A percentile compares a stretch with the other conserved stretches of the same genome.
Evolutionary conservation across 805 yeast species (phyloP).

Genomic region (Saturnispora mendoncae): DNA sequence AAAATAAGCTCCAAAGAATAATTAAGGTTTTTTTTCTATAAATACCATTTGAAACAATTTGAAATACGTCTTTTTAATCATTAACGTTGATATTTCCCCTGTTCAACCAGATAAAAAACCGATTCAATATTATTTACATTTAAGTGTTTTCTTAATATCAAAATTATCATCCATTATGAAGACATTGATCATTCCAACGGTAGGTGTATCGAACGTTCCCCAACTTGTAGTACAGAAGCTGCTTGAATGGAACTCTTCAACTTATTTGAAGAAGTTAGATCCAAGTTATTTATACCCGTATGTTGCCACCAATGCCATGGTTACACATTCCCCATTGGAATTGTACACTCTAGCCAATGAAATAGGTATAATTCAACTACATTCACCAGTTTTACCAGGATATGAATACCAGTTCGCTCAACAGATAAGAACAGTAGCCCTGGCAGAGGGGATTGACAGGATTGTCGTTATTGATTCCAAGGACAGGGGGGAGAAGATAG

Average conservation of each 20-base stretch:
- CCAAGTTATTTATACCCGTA: slow-evolving; percentile 67
- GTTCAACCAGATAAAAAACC: no score
- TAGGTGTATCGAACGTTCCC: slow-evolving; percentile 85
- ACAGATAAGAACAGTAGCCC: slow-evolving; percentile 5
- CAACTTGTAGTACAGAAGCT: slow-evolving; percentile 42
- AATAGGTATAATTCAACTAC: slow-evolving; percentile 9
- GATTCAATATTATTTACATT: no score
- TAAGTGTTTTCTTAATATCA: no score
- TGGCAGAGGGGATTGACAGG: background rate
- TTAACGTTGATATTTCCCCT: no score
- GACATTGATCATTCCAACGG: slow-evolving; percentile 63
- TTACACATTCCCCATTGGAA: slow-evolving; percentile 11
- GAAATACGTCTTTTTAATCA: no score
- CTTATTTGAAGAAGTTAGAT: slow-evolving; percentile 34
- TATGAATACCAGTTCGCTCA: slow-evolving; percentile 12
- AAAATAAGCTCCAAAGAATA: no score
- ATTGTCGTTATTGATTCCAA: slow-evolving; percentile 9
- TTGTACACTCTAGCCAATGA: background rate
- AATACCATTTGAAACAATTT: no score
- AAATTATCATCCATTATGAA: no score
- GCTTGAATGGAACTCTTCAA: background rate
- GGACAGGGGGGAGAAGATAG: slow-evolving; percentile 10
- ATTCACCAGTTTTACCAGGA: slow-evolving; percentile 14
- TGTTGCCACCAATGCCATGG: slow-evolving; percentile 36
- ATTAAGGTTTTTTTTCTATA: no score